Evolutionary conservation across 169 alveolate species (phyloP), one percentile per base, ranked within the genome.

Genomic region (Eimeria acervulina): DNA sequence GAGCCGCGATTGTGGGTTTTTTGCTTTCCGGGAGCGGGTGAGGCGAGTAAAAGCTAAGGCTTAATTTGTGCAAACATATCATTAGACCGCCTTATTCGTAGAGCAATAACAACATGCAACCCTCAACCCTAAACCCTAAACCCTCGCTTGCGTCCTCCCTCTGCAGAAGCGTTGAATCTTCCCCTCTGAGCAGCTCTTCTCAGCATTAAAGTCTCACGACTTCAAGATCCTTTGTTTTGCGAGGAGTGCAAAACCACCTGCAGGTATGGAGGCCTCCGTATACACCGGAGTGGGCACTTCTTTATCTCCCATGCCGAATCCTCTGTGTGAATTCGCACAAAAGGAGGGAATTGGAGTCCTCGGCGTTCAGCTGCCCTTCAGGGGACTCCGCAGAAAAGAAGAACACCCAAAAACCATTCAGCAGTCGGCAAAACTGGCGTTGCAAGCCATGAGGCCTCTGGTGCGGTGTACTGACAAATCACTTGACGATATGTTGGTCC

Each of bases 231-330:
- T 70, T 70, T 31, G 1, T 28, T 36, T 31, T 31, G 13, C 23
- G 38, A 1, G 21, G 19, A 13, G 81, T 70, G 42, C 23, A 12
- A 7, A 36, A n/a, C n/a, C 38, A 5, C 55, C 26, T 47, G 63
- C 63, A 80, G 90, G 90, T 5, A 80, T 80, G 90, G 90, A 80
- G 28, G 12, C 90, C 1, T 80, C 90, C 5, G 26, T 80, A 23
- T 80, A 47, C 52, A 80, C 90, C 13, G 52, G 90, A 10, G 31
- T 26, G 8, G 90, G 90, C 23, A 80, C 90, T 2, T 7, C 36
- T 21, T 26, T 80, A 19, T 80, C 90, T n/a, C 90, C 90, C 1
- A 80, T 80, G 90, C 90, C 90, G 33, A 80, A 80, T 40, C 90
- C 90, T 44, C 28, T 80, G 3, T 44, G 63, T 33, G 90, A 80